Base-by-base conservation (phyloP, 2,329 filamentous ascomycete genomes). In the Cytospora mali region DNA sequence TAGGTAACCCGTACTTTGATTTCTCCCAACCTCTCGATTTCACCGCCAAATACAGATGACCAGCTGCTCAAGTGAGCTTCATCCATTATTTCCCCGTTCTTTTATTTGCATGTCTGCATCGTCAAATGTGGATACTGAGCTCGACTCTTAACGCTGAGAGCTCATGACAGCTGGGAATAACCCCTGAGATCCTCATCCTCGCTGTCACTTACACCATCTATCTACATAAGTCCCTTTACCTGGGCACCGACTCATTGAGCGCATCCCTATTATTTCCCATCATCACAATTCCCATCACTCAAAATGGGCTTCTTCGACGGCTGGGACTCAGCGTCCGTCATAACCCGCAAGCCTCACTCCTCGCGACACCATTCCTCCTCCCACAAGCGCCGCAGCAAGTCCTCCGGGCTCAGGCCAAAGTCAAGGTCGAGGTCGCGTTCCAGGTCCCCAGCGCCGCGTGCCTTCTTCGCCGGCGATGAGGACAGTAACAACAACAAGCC, bases 401-500 rank as follows among this genome's bases (percentile, higher is more conserved):
- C 42, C 42, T 51, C 66, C 61, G n/a, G 48, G 14, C 35, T 60
- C 27, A 50, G 58, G 50, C 58, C 58, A 7, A 63, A 62, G 48
- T 76, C 75, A 46, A 72, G 74, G 57, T 75, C 75, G 55, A 73
- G 73, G 55, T 81, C 76, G 59, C 72, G 74, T 65, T 74, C 73
- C 58, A 72, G 72, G 68, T 75, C 74, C 53, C 74, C 73, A 48
- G 71, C 71, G 29, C 71, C 70, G 57, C 77, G 74, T 58, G 67
- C 80, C 53, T 71, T 82, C 68, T 81, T 83, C 68, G 78, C 76
- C 64, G 67, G 68, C 54, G 75, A 73, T 48, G 71, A 67, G 50
- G 69, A 76, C 55, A 71, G 75, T 66, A 71, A 77, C 55, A 71
- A 75, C 67, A 71, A 77, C 65, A 68, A 72, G 69, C 62, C 61